Conservation (phyloP, 192 early-diverging fungal genomes). For the Ambispora gerdemannii region DNA sequence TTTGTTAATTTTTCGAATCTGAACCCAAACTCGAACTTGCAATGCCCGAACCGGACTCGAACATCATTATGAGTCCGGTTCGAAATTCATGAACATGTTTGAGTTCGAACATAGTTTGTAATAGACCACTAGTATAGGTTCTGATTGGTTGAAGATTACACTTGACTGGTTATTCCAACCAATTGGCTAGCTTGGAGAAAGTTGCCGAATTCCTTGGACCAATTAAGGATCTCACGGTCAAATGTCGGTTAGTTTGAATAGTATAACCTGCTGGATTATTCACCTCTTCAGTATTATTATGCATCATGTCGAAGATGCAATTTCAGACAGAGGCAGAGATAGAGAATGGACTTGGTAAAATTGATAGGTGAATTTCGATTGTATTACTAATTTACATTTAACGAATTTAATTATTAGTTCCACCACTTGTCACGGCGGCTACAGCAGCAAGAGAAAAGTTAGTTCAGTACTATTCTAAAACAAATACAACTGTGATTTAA, state of each 20-base stretch:
- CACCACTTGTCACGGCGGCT: neutral
- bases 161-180: no score
- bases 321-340: neutral
- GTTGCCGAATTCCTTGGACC: neutral
- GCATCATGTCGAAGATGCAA: neutral
- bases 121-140: no score
- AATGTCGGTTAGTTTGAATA: neutral
- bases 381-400: no score
- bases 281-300: neutral
- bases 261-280: neutral
- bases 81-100: no score
- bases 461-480: neutral
- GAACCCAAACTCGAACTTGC: no score
- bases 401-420: no score
- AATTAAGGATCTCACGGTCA: neutral
- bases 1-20: no score
- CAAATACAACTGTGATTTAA: neutral
- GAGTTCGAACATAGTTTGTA: no score
- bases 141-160: no score
- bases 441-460: neutral
- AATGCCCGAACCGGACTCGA: no score
- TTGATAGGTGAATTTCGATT: no score
- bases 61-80: no score
- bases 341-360: neutral
- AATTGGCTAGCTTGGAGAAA: neutral